These are phyloP conservation scores for Arabidopsis lyrata DNA, from an alignment of 441 rosid genomes.

Conservation along the genomic window DNA sequence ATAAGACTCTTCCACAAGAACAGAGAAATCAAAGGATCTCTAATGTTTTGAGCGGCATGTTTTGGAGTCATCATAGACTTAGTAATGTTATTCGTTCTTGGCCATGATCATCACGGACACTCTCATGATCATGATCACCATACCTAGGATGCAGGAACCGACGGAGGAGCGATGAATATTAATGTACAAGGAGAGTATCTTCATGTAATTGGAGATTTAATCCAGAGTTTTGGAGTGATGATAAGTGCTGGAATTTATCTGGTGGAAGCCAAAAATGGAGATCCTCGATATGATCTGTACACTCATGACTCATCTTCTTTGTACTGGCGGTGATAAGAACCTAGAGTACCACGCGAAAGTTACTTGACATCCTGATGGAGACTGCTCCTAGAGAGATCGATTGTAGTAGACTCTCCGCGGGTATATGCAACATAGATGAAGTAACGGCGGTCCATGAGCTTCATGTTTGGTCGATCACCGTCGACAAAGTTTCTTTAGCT, in stretches of 20 bases:
- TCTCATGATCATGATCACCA: not conserved
- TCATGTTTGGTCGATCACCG: conserved; percentile 45
- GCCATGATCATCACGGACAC: not conserved
- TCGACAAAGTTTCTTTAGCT: conserved; percentile 63
- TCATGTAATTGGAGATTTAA: not conserved
- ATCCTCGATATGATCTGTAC: too few relatives aligned
- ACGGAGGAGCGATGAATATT: not conserved
- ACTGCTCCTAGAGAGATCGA: too few relatives aligned
- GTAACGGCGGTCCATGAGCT: too few relatives aligned
- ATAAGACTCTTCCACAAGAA: not conserved
- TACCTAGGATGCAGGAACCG: not conserved
- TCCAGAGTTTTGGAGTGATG: too few relatives aligned
- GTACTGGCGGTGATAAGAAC: too few relatives aligned
- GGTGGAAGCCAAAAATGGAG: too few relatives aligned
- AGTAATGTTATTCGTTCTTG: not conserved
- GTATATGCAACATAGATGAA: too few relatives aligned
- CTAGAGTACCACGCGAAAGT: too few relatives aligned
- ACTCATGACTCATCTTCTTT: too few relatives aligned
- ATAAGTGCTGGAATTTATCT: too few relatives aligned
- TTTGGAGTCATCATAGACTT: not conserved
- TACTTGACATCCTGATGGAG: too few relatives aligned
- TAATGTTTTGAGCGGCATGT: not conserved
- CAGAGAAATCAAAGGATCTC: not conserved
- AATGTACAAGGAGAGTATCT: not conserved
- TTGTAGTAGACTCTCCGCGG: too few relatives aligned